These are phyloP conservation scores for Tuber brumale DNA, from an alignment of 495 filamentous ascomycete species.

Conservation along the genomic window DNA sequence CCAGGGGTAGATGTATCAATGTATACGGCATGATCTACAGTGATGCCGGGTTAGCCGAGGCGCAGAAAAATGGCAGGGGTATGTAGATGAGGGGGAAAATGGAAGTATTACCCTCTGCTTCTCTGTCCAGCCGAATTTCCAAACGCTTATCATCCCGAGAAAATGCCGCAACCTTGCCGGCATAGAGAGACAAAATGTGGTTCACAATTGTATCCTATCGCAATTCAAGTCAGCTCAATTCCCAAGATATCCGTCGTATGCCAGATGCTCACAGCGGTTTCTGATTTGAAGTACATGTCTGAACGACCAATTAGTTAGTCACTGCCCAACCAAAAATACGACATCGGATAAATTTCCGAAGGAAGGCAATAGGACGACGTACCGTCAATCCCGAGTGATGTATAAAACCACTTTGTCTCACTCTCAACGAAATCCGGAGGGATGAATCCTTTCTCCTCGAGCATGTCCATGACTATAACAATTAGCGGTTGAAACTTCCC, in stretches of 20 bases:
- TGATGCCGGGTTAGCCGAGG: conserved; percentile 2
- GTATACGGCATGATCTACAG: conserved; percentile 91
- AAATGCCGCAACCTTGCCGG: conserved; percentile 91
- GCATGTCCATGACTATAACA: conserved; percentile 58
- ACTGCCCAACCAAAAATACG: neutral
- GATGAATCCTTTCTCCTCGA: conserved; percentile 78
- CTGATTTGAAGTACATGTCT: conserved; percentile 96
- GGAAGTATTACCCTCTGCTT: conserved; percentile 45
- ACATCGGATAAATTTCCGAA: neutral
- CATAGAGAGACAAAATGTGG: conserved; percentile 91
- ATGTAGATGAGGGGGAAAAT: neutral
- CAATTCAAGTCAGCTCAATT: conserved; percentile 11
- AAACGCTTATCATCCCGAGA: conserved; percentile 87
- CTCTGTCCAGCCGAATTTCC: conserved; percentile 92
- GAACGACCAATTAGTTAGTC: conserved; percentile 21
- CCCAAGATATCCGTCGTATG: neutral
- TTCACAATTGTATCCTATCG: conserved; percentile 69
- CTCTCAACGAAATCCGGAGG: conserved; percentile 72
- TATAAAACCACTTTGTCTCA: conserved; percentile 94
- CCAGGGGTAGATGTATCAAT: conserved; percentile 95
- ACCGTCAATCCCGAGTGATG: conserved; percentile 84
- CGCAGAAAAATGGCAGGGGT: neutral
- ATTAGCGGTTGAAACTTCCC: conserved; percentile 28
- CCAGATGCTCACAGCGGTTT: conserved; percentile 51
- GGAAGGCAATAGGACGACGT: conserved; percentile 4